Conservation (phyloP, 495 filamentous ascomycete genomes). For the Aspergillus wentii region DNA sequence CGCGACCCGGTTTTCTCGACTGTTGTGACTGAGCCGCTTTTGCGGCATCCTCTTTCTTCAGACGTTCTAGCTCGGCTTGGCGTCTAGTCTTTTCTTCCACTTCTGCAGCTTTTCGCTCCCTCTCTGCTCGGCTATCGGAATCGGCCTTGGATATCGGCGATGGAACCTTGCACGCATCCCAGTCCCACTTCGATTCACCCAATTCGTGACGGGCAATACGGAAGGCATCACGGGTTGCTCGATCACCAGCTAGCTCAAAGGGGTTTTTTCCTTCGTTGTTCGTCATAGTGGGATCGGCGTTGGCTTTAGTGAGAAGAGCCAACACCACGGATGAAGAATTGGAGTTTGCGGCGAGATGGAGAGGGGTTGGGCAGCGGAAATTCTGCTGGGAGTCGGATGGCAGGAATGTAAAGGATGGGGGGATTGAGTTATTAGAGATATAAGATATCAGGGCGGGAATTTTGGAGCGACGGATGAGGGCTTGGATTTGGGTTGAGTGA, state of each 20-base stretch:
- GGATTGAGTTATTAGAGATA: slow-evolving; percentile 63
- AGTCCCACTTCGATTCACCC: slow-evolving; percentile 74
- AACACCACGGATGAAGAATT: slow-evolving; percentile 68
- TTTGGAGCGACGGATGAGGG: slow-evolving; percentile 86
- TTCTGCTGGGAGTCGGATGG: slow-evolving; percentile 64
- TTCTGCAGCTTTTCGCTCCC: slow-evolving; percentile 54
- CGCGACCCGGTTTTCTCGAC: slow-evolving; percentile 38
- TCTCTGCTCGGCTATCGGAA: slow-evolving; percentile 56
- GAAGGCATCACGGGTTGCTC: slow-evolving; percentile 85
- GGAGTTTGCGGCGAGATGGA: slow-evolving; percentile 79
- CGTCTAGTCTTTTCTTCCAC: slow-evolving; percentile 54
- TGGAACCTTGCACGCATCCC: slow-evolving; percentile 71
- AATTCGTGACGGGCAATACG: slow-evolving; percentile 78
- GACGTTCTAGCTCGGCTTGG: slow-evolving; percentile 58
- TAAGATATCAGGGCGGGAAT: slow-evolving; percentile 83
- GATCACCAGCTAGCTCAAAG: slow-evolving; percentile 84
- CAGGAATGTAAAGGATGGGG: slow-evolving; percentile 65
- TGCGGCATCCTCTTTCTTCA: slow-evolving; percentile 62
- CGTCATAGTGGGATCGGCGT: slow-evolving; percentile 63
- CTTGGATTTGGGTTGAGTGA: slow-evolving; percentile 82
- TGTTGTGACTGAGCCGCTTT: slow-evolving; percentile 34
- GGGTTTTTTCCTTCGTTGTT: slow-evolving; percentile 68
- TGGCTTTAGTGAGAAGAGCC: slow-evolving; percentile 71
- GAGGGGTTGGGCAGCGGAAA: slow-evolving; percentile 77
- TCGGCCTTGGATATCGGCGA: slow-evolving; percentile 61